Evolutionary conservation across 495 filamentous ascomycete genomes (phyloP).

Genomic region (Viridothelium virens): DNA sequence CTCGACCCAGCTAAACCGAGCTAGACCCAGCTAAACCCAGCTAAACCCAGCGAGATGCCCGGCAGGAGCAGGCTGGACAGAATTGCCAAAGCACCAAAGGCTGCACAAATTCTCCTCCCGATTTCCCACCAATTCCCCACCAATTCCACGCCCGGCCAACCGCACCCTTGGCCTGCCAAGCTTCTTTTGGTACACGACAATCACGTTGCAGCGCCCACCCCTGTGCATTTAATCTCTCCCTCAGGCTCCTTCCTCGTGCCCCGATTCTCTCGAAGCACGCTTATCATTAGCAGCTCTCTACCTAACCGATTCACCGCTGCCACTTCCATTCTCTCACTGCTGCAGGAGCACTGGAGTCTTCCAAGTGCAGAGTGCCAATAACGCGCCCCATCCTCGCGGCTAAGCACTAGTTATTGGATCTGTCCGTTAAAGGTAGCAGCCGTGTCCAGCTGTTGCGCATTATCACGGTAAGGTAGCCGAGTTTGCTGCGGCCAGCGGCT

Average conservation of each 20-base stretch:
- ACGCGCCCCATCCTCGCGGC: neutral
- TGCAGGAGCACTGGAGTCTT: no score
- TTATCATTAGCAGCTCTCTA: no score
- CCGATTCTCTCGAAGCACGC: neutral
- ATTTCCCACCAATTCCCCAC: neutral
- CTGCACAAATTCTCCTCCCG: neutral
- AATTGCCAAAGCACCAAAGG: neutral
- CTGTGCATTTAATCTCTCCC: neutral
- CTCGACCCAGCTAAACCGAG: no score
- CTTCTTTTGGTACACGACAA: neutral
- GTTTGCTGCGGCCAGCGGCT: neutral
- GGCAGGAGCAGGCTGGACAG: no score
- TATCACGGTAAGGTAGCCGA: neutral
- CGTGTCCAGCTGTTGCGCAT: neutral
- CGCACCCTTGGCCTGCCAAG: no score
- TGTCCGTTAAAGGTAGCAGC: constrained; percentile 6
- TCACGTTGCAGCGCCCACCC: neutral
- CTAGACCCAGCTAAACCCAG: neutral
- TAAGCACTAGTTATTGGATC: constrained; percentile 9
- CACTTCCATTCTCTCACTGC: no score
- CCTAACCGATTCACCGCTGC: no score
- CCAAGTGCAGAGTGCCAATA: neutral
- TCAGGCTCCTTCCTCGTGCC: neutral
- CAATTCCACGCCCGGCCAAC: neutral
- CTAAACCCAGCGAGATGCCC: neutral